Conservation (phyloP, 2,329 filamentous ascomycete genomes). For the Paecilomyces dactylethromorphus region DNA sequence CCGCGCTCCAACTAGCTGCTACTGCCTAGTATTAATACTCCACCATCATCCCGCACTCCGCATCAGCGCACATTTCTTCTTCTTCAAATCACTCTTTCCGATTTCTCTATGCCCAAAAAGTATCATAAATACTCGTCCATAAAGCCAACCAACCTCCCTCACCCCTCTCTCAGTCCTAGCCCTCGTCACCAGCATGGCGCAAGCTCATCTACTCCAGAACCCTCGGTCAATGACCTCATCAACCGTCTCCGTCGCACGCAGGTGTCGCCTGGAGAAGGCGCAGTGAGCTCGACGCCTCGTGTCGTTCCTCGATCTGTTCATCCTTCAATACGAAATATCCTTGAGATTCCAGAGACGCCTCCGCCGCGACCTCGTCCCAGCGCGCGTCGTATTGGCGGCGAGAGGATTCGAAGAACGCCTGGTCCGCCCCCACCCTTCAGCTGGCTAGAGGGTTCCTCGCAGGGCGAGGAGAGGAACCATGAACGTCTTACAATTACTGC, state of each 20-base stretch:
- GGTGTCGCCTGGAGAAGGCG: conserved; percentile 16
- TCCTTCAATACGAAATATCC: conserved; percentile 37
- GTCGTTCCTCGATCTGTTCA: conserved; percentile 33
- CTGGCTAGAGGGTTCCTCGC: conserved; percentile 27
- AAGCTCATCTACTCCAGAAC: conserved; percentile 12
- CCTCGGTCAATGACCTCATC: conserved; percentile 43
- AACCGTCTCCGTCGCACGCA: conserved; percentile 40
- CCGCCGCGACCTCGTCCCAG: conserved; percentile 35
- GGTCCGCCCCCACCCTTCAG: conserved; percentile 42
- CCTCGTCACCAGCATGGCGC: conserved; percentile 17
- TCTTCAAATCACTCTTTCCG: conserved; percentile 1
- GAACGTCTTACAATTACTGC: conserved; percentile 7
- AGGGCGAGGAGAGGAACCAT: conserved; percentile 4
- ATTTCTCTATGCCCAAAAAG: conserved; percentile 42
- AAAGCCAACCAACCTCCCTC: conserved; percentile 35
- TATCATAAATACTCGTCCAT: conserved; percentile 29
- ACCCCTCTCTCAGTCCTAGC: conserved; percentile 30
- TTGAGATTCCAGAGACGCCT: conserved; percentile 38
- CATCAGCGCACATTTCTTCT: conserved; percentile 2
- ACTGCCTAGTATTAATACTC: neutral
- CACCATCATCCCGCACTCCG: neutral
- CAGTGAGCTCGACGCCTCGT: conserved; percentile 11
- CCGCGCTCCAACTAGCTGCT: neutral
- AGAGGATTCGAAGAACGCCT: conserved; percentile 29
- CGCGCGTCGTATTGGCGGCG: conserved; percentile 20